Conservation (phyloP, 2,329 filamentous ascomycete species). For the Chaetomiaceae sp. region DNA sequence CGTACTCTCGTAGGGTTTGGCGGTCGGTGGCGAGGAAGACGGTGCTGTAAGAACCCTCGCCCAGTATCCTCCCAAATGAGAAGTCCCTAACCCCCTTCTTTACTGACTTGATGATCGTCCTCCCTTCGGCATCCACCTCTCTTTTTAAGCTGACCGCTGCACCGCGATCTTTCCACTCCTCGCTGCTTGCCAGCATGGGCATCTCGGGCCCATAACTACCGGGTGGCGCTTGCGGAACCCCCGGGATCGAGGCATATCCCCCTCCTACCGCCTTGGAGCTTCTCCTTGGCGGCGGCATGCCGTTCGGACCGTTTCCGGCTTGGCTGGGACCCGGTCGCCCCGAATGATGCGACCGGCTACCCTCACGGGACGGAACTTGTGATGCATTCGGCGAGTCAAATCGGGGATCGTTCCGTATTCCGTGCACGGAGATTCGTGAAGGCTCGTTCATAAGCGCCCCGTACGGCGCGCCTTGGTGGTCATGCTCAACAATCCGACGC, state of each 20-base stretch:
- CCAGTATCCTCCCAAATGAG: slow-evolving; percentile 82
- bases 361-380: slow-evolving; percentile 61
- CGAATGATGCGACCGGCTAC: slow-evolving; percentile 63
- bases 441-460: slow-evolving; percentile 51
- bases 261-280: slow-evolving; percentile 68
- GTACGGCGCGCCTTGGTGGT: slow-evolving; percentile 28
- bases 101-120: slow-evolving; percentile 73
- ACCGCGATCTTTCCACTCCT: slow-evolving; percentile 94
- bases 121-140: slow-evolving; percentile 81
- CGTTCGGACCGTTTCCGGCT: slow-evolving; percentile 56
- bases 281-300: slow-evolving; percentile 67
- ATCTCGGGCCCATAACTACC: slow-evolving; percentile 38
- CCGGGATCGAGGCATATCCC: slow-evolving; percentile 45
- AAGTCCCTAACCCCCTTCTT: slow-evolving; percentile 99
- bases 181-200: slow-evolving; percentile 57
- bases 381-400: slow-evolving; percentile 56
- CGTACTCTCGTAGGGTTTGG: slow-evolving; percentile 91
- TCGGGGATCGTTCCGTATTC: slow-evolving; percentile 59
- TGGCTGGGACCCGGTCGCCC: slow-evolving; percentile 47
- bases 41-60: slow-evolving; percentile 96
- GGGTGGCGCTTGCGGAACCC: slow-evolving; percentile 40
- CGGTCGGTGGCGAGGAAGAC: slow-evolving; percentile 90
- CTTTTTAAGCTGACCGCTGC: slow-evolving; percentile 80
- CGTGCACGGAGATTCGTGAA: slow-evolving; percentile 53
- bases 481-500: slow-evolving; percentile 29